phyloP scores from a whole-genome alignment of 495 filamentous ascomycete genomes.

The Trichoderma parareesei region DNA sequence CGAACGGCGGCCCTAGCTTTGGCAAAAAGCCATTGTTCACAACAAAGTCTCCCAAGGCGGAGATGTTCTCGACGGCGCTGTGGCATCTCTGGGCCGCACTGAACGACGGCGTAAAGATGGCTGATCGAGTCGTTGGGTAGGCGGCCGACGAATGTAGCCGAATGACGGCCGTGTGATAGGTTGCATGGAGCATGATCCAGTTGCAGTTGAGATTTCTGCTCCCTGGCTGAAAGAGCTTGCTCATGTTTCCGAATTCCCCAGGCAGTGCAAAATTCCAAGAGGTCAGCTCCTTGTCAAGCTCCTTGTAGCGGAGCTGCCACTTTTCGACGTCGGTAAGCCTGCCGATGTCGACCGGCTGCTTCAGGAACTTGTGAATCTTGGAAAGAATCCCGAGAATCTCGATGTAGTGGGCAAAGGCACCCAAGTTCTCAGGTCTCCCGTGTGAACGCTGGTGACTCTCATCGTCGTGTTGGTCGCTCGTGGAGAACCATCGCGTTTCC shows the following conservation, averaged over 20 bases:
- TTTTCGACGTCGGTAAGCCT: constrained; percentile 74
- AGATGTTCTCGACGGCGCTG: constrained; percentile 74
- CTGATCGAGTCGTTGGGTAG: constrained; percentile 77
- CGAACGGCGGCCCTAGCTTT: constrained; percentile 79
- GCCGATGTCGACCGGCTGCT: constrained; percentile 80
- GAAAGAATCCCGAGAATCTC: constrained; percentile 81
- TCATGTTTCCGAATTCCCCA: constrained; percentile 70
- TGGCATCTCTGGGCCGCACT: constrained; percentile 74
- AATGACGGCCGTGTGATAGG: constrained; percentile 68
- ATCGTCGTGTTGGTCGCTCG: constrained; percentile 32
- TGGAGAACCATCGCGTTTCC: constrained; percentile 73
- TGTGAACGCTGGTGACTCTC: constrained; percentile 49
- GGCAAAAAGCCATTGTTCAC: constrained; percentile 61
- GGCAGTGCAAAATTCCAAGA: constrained; percentile 80
- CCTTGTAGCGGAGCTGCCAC: constrained; percentile 81
- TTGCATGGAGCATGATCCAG: constrained; percentile 85
- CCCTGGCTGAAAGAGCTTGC: constrained; percentile 56
- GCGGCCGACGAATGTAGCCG: constrained; percentile 87
- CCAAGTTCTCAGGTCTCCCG: constrained; percentile 71
- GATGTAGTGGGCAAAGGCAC: constrained; percentile 77
- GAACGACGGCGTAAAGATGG: constrained; percentile 79
- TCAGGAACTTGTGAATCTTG: constrained; percentile 76
- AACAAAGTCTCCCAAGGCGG: constrained; percentile 66
- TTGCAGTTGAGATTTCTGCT: constrained; percentile 65
- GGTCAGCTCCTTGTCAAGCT: constrained; percentile 67